Evolutionary conservation across 495 filamentous ascomycete species (phyloP).

Genomic region (Sporormia fimetaria): DNA sequence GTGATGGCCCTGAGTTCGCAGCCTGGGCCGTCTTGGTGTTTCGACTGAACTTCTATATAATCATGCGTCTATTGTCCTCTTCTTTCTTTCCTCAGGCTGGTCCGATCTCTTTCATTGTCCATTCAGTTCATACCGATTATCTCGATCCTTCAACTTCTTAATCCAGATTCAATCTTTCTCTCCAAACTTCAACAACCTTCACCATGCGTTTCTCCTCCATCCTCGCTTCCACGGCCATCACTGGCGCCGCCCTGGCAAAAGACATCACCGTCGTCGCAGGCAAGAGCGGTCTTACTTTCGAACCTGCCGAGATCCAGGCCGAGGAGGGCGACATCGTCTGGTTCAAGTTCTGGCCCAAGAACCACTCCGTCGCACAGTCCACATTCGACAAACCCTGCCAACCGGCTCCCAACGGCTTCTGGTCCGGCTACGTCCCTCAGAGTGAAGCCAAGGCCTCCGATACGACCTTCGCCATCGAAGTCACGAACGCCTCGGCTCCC

Average conservation of each 20-base stretch:
- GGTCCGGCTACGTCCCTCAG: constrained; percentile 27
- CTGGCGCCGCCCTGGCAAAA: constrained; percentile 19
- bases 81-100: constrained; percentile 20
- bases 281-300: constrained; percentile 43
- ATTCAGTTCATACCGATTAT: constrained; percentile 18
- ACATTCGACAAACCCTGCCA: constrained; percentile 24
- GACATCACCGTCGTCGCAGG: constrained; percentile 36
- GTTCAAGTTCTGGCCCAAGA: constrained; percentile 55
- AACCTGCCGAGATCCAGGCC: constrained; percentile 45
- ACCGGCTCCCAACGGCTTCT: constrained; percentile 21
- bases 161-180: background rate
- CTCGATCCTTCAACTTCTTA: constrained; percentile 14
- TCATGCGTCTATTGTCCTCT: constrained; percentile 15
- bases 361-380: constrained; percentile 26
- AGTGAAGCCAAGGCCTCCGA: constrained; percentile 4
- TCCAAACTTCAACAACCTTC: constrained; percentile 13
- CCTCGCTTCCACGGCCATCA: constrained; percentile 11
- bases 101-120: constrained; percentile 19
- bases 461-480: constrained; percentile 35
- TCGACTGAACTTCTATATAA: constrained; percentile 12
- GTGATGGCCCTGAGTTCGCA: background rate
- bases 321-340: constrained; percentile 52
- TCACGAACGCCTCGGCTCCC: constrained; percentile 38
- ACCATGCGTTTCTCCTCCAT: constrained; percentile 22
- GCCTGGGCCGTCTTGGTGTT: background rate